phyloP scores from a whole-genome alignment of 257 asterid genomes.

The Solanum clarkiae region DNA sequence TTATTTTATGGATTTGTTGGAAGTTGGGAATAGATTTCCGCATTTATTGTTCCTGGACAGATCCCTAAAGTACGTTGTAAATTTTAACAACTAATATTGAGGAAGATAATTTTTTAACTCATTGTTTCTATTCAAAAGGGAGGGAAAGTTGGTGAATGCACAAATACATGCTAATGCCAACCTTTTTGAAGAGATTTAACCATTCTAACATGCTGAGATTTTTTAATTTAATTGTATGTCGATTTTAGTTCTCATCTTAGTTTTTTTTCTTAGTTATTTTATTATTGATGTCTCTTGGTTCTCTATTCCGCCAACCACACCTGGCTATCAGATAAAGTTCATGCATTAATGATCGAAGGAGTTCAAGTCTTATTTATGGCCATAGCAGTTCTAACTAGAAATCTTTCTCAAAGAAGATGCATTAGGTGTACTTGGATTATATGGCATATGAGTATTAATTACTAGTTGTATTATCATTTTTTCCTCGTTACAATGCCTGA shows the following conservation, averaged over 20 bases:
- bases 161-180: background rate
- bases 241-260: background rate
- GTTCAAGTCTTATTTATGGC: background rate
- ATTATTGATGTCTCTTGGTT: background rate
- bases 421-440: background rate
- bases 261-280: background rate
- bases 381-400: background rate
- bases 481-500: background rate
- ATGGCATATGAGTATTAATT: background rate
- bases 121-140: background rate
- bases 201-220: background rate
- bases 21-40: background rate
- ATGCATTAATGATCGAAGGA: background rate
- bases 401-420: background rate
- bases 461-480: background rate
- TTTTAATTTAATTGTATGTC: background rate
- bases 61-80: background rate
- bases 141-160: background rate
- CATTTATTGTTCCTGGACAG: background rate
- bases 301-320: background rate
- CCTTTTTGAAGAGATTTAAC: background rate
- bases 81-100: background rate
- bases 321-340: background rate
- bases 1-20: background rate
- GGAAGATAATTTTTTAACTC: background rate